Base-by-base conservation (phyloP, 768 basidiomycete species). In the Calocera cornea region DNA sequence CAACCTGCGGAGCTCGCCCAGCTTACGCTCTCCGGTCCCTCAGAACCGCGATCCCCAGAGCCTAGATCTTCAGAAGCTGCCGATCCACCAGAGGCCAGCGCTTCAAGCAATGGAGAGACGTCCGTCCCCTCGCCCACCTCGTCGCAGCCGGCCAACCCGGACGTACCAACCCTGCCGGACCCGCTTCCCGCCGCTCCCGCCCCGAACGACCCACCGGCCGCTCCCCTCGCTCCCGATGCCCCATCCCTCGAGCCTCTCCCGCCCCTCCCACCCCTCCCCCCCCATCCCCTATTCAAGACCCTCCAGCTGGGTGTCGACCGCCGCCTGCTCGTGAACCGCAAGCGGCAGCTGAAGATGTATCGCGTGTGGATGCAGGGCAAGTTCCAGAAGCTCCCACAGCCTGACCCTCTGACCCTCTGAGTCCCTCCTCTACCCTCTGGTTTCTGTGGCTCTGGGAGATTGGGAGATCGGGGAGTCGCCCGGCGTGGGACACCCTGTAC, bases 281-380 rank as follows among this genome's bases (percentile, higher is more conserved):
- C 81, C 1, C 84, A 86, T 54, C 85, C 87, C 3, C 78, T 92
- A 38, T 95, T 97, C 76, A 74, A 80, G n/a, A 82, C 85, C n/a
- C 84, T 87, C 67, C 90, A 92, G 72, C 81, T 98, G 1, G 94
- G 93, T 1, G 84, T 94, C 5, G 97, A 99, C 78, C 81, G 94
- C 7, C 82, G 97, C 47, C 77, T 99, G 67, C 81, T 98, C 49
- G 87, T 99, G 65, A 99, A 99, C 74, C 82, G 97, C 54, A 97
- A 97, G 78, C 81, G 91, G 68, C 89, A 94, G 77, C 78, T 97
- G 64, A 95, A 95, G 77, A 99, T 99, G 97, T 97, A 95, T 75
- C 81, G 97, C 54, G 89, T 94, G 0, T 95, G 92, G 92, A 86
- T 94, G 86, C 92, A 95, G 76, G 90, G 85, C 0, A 88, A 87